Evolutionary conservation across 2,329 filamentous ascomycete genomes (phyloP).

Genomic region (Chaetomiaceae sp.): DNA sequence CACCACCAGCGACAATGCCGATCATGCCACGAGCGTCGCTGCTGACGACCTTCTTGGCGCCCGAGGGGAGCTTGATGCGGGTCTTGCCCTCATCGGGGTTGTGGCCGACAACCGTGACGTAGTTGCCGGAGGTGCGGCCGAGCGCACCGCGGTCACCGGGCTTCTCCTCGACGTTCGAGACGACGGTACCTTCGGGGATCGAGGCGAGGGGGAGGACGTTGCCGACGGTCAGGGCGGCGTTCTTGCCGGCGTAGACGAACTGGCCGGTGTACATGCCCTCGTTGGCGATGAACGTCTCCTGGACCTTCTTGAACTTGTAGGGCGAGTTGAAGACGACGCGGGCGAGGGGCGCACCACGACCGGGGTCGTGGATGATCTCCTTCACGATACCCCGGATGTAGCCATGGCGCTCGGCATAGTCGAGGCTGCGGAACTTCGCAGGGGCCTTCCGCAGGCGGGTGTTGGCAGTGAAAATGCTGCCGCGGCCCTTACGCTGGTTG

Average conservation of each 20-base stretch:
- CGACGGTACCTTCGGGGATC: slow-evolving; percentile 97
- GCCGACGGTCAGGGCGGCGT: slow-evolving; percentile 91
- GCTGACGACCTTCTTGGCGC: slow-evolving; percentile 98
- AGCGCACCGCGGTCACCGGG: slow-evolving; percentile 92
- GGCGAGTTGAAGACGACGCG: slow-evolving; percentile 96
- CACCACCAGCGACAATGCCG: slow-evolving; percentile 98
- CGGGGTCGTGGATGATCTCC: slow-evolving; percentile 98
- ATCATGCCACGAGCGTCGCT: slow-evolving; percentile 95
- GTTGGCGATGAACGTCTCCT: slow-evolving; percentile 99
- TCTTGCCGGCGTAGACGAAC: slow-evolving; percentile 99
- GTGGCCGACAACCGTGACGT: slow-evolving; percentile 96
- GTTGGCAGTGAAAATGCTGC: slow-evolving; percentile 57
- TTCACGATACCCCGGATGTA: slow-evolving; percentile 97
- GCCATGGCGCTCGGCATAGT: slow-evolving; percentile 94
- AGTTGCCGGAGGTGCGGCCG: slow-evolving; percentile 97
- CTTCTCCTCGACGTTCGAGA: slow-evolving; percentile 99
- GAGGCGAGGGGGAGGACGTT: slow-evolving; percentile 93
- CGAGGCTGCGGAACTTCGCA: slow-evolving; percentile 91
- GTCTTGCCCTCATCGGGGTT: slow-evolving; percentile 99
- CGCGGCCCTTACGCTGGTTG: slow-evolving; percentile 61
- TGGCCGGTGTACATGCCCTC: slow-evolving; percentile 99
- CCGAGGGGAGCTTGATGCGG: slow-evolving; percentile 97
- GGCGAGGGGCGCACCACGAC: slow-evolving; percentile 96
- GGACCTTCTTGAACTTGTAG: slow-evolving; percentile 96
- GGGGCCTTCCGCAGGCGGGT: slow-evolving; percentile 92